These are phyloP conservation scores for Daphne laureola DNA, from an alignment of 441 rosid genomes.

Conservation along the genomic window DNA sequence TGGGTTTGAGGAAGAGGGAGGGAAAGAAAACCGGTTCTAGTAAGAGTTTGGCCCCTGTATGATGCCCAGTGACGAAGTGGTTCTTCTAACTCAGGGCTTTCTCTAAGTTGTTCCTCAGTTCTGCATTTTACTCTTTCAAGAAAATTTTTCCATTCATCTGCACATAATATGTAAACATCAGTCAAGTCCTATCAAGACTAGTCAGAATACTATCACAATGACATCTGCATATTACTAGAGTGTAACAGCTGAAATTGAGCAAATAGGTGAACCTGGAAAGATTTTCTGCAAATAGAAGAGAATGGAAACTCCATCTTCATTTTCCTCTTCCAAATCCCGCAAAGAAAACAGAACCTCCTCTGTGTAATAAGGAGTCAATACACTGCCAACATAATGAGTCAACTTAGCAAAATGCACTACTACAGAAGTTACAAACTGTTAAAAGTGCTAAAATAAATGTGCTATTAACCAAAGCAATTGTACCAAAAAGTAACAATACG, in stretches of 20 bases:
- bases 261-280: constrained; percentile 69
- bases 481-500: too few species aligned
- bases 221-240: not conserved
- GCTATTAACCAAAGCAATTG: too few species aligned
- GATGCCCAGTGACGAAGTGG: constrained; percentile 98
- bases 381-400: constrained; percentile 40
- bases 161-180: constrained; percentile 13
- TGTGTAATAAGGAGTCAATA: constrained; percentile 93
- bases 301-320: constrained; percentile 99
- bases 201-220: not conserved
- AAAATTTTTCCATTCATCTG: constrained; percentile 98
- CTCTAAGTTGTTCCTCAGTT: constrained; percentile 70
- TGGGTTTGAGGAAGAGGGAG: constrained; percentile 11
- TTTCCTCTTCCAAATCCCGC: constrained; percentile 62
- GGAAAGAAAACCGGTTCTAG: constrained; percentile 73
- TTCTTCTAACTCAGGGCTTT: constrained; percentile 53
- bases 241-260: not conserved
- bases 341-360: constrained; percentile 95
- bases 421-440: not conserved
- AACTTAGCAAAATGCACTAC: constrained; percentile 13
- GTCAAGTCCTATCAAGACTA: not conserved
- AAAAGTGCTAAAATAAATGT: too few species aligned
- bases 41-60: constrained; percentile 93
- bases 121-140: constrained; percentile 54
- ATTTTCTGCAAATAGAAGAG: constrained; percentile 96